These are phyloP conservation scores for Crucihimalaya himalaica DNA, from an alignment of 345 rosid genomes.

Conservation along the genomic window DNA sequence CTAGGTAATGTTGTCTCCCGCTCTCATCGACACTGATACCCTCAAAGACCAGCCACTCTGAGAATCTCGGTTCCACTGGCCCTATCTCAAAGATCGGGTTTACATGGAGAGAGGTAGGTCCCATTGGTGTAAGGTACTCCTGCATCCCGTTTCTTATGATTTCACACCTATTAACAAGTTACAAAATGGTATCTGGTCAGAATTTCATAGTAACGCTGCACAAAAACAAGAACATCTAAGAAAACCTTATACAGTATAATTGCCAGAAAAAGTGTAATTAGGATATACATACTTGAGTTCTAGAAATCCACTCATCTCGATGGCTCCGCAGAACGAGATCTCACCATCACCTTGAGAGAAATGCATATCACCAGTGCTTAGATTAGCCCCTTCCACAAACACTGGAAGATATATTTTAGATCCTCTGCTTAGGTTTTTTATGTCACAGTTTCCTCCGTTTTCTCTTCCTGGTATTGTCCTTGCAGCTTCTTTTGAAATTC, in stretches of 20 bases:
- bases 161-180: slow-evolving; percentile 54
- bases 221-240: neutral
- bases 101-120: slow-evolving; percentile 86
- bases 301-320: slow-evolving; percentile 91
- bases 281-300: slow-evolving; percentile 65
- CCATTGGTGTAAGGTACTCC: slow-evolving; percentile 96
- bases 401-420: slow-evolving; percentile 86
- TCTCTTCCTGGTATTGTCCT: slow-evolving; percentile 93
- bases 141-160: slow-evolving; percentile 85
- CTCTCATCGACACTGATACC: slow-evolving; percentile 90
- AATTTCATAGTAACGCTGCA: neutral
- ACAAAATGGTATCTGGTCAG: neutral
- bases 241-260: neutral
- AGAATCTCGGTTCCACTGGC: slow-evolving; percentile 89
- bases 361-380: slow-evolving; percentile 95
- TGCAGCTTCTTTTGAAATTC: slow-evolving; percentile 70
- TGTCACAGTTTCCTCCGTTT: slow-evolving; percentile 96
- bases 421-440: slow-evolving; percentile 86
- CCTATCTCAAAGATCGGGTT: slow-evolving; percentile 94
- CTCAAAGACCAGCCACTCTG: slow-evolving; percentile 94
- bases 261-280: neutral
- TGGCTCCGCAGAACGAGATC: slow-evolving; percentile 91
- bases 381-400: slow-evolving; percentile 84
- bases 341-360: slow-evolving; percentile 98
- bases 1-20: slow-evolving; percentile 84